Evolutionary conservation across 352 stramenopile genomes (phyloP).

Genomic region (Phytophthora hybrid): DNA sequence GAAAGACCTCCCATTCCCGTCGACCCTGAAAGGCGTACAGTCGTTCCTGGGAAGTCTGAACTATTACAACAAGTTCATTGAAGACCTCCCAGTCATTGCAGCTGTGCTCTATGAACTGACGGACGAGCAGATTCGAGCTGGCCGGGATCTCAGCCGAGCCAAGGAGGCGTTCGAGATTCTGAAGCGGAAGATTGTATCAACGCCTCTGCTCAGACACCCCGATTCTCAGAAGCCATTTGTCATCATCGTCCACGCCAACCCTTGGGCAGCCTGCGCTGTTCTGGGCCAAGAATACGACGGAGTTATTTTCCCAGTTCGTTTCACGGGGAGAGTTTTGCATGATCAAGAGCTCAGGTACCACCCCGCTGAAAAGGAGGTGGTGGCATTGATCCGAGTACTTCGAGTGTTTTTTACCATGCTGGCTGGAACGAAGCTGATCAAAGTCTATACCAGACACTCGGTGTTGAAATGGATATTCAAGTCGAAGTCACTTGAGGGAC

Average conservation of each 20-base stretch:
- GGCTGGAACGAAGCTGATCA: background rate
- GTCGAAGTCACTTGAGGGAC: no score
- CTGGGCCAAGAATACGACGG: slow-evolving; percentile 1
- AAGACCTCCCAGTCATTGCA: background rate
- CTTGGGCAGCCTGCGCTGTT: background rate
- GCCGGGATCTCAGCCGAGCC: background rate
- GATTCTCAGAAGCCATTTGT: background rate
- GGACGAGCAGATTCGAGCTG: background rate
- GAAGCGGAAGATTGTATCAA: background rate
- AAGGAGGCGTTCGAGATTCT: slow-evolving; percentile 6
- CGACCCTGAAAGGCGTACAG: background rate
- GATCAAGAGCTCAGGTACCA: background rate
- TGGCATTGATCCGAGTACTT: background rate
- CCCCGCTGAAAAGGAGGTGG: slow-evolving; percentile 1
- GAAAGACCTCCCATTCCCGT: background rate
- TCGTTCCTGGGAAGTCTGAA: background rate
- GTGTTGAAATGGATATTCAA: no score
- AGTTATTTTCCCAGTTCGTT: background rate
- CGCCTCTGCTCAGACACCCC: background rate
- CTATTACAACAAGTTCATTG: slow-evolving; percentile 10
- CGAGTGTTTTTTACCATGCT: background rate
- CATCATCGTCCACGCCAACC: slow-evolving; percentile 1
- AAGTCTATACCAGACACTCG: background rate
- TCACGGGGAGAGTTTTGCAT: background rate
- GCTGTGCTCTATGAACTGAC: background rate